phyloP scores from a whole-genome alignment of 257 asterid genomes.

The Solanum phureja region DNA sequence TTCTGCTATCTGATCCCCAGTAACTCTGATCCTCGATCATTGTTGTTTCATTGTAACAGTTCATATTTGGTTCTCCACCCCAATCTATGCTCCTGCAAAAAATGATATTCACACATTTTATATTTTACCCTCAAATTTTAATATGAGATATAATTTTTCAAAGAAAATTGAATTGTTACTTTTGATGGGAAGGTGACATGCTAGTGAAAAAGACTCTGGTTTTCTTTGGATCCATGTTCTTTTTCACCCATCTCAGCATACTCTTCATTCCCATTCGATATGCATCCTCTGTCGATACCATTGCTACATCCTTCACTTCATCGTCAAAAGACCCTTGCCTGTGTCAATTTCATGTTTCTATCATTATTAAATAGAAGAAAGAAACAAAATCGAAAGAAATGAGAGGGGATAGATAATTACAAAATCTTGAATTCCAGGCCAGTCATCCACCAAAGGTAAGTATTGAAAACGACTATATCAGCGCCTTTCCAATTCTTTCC shows the following conservation, averaged over 20 bases:
- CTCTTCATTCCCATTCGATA: conserved; percentile 53
- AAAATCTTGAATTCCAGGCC: conserved; percentile 38
- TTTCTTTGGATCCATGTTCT: conserved; percentile 44
- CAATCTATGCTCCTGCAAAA: conserved; percentile 50
- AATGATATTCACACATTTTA: neutral
- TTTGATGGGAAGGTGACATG: conserved; percentile 65
- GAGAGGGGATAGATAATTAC: conserved; percentile 13
- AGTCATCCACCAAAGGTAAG: conserved; percentile 81
- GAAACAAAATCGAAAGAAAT: neutral
- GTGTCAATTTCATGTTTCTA: neutral
- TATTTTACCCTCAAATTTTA: neutral
- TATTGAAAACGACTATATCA: conserved; percentile 67
- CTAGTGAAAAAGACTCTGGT: conserved; percentile 52
- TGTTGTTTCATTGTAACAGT: conserved; percentile 60
- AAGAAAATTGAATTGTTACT: conserved; percentile 17
- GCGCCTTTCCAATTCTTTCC: conserved; percentile 66
- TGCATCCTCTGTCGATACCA: conserved; percentile 39
- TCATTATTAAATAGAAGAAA: neutral
- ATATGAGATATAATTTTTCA: neutral
- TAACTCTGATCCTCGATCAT: conserved; percentile 28
- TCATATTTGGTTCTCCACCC: conserved; percentile 48
- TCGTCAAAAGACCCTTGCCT: conserved; percentile 60
- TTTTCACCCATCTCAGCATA: conserved; percentile 56
- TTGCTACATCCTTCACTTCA: conserved; percentile 25
- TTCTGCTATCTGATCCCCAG: conserved; percentile 33